These are phyloP conservation scores for Eucalyptus grandis DNA, from an alignment of 345 rosid species.

Conservation along the genomic window DNA sequence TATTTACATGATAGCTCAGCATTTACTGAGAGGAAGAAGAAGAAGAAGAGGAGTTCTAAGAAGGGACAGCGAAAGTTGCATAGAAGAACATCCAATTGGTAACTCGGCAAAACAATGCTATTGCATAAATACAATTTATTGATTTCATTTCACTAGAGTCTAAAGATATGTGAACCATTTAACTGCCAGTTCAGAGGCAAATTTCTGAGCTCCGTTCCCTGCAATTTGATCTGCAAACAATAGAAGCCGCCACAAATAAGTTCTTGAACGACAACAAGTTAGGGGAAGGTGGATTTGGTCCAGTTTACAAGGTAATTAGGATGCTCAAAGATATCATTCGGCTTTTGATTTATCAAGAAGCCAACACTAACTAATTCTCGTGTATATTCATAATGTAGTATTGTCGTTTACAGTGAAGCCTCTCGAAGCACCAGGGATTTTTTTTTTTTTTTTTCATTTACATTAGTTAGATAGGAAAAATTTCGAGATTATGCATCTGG, in stretches of 20 bases:
- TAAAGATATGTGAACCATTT: neutral
- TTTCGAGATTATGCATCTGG: conserved; percentile 13
- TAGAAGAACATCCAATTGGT: neutral
- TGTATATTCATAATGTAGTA: neutral
- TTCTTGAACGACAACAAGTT: neutral
- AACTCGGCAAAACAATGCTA: neutral
- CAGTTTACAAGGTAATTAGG: neutral
- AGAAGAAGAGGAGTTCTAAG: neutral
- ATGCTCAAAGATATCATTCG: neutral
- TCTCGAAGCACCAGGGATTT: neutral
- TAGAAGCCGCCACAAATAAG: neutral
- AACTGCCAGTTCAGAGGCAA: neutral
- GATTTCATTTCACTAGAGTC: neutral
- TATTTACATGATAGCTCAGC: neutral
- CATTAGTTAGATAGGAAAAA: neutral
- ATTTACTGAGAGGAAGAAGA: neutral
- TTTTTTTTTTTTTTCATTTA: neutral
- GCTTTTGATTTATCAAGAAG: neutral
- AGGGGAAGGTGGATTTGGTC: neutral
- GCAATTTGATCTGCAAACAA: neutral
- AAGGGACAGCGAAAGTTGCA: neutral
- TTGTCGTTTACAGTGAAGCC: neutral
- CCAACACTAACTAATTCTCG: neutral
- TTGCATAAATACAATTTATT: neutral
- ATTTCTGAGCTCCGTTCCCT: neutral